Evolutionary conservation across 768 basidiomycete genomes (phyloP), one percentile per base, ranked within the genome.

Genomic region (Kockovaella imperatae): DNA sequence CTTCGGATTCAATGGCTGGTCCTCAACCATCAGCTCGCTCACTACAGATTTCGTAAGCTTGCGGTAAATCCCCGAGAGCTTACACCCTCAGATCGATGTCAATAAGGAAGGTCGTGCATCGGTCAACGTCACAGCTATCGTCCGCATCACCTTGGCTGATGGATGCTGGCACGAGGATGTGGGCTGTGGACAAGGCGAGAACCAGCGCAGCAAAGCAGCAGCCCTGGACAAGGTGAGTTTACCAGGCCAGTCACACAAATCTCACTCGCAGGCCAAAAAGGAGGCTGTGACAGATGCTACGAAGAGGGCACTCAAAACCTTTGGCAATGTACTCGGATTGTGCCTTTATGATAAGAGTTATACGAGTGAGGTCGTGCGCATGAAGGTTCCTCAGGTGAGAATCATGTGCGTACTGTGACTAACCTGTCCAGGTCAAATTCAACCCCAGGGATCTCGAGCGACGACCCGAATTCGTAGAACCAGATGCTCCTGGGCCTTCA

Each of bases 181-280:
- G 36, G 95, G 95, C 2, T 91, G 86, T 72, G 95, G 95, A 3
- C 74, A 81, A 67, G 60, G 83, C 45, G 89, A 95, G 62, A 96
- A 96, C 61, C 73, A 79, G 35, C 88, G 82, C 70, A 80, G 80
- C 54, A 97, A 95, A 71, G 89, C 79, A 0, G 77, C 77, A 13
- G 90, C 87, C 3, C 67, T 97, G 28, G 91, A 97, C 60, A 99
- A 99, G 79, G 93, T 90, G 52, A 36, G 13, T 44, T 23, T 11
- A 24, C n/a, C n/a, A 35, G 35, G 45, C 53, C 59, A 21, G 50
- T n/a, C n/a, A 34, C 32, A 24, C 28, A n/a, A 51, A 14, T n/a
- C n/a, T n/a, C n/a, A n/a, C n/a, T n/a, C n/a, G n/a, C 59, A 99
- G 95, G 89, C 87, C 67, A 96, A 96, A 77, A 99, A 99, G 60